Percentiles rank a stretch among this genome's conserved stretches.
phyloP scores from a whole-genome alignment of 352 stramenopile genomes.

The Phytophthora boehmeriae region DNA sequence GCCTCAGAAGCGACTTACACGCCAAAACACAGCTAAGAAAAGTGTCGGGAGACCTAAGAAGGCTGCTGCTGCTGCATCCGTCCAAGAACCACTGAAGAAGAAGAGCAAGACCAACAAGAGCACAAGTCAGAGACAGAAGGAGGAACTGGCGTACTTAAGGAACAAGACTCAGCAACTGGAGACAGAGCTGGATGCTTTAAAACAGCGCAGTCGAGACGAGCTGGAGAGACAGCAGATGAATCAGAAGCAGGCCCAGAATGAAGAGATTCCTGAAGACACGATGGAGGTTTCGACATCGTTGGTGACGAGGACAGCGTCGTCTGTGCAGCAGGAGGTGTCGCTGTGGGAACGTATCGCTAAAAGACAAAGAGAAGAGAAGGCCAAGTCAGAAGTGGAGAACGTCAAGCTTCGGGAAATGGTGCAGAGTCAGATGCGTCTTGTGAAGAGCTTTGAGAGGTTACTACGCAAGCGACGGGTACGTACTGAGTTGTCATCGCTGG shows the following conservation, averaged over 20 bases:
- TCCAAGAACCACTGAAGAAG: slow-evolving; percentile 19
- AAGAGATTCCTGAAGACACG: not conserved
- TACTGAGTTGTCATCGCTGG: not conserved
- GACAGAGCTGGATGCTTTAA: slow-evolving; percentile 22
- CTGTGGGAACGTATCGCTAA: slow-evolving; percentile 50
- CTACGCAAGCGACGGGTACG: slow-evolving; percentile 42
- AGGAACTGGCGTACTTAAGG: slow-evolving; percentile 38
- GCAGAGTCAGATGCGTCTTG: slow-evolving; percentile 44
- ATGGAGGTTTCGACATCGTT: slow-evolving; percentile 3
- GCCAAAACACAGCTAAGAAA: slow-evolving; percentile 4
- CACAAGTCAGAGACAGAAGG: slow-evolving; percentile 46
- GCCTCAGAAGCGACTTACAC: slow-evolving; percentile 5
- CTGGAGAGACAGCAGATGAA: slow-evolving; percentile 25
- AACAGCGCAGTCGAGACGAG: slow-evolving; percentile 23
- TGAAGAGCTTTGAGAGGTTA: slow-evolving; percentile 43
- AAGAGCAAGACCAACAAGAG: slow-evolving; percentile 44
- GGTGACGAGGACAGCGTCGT: slow-evolving; percentile 4
- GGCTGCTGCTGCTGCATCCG: slow-evolving; percentile 11
- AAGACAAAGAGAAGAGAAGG: slow-evolving; percentile 39
- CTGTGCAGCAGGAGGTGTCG: slow-evolving; percentile 19
- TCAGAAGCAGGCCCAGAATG: slow-evolving; percentile 15
- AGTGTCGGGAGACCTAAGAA: slow-evolving; percentile 8
- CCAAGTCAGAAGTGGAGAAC: slow-evolving; percentile 51
- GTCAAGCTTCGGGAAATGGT: slow-evolving; percentile 47
- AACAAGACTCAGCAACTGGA: slow-evolving; percentile 33